Base-by-base conservation (phyloP, 768 basidiomycete species). In the Serendipita sp. region DNA sequence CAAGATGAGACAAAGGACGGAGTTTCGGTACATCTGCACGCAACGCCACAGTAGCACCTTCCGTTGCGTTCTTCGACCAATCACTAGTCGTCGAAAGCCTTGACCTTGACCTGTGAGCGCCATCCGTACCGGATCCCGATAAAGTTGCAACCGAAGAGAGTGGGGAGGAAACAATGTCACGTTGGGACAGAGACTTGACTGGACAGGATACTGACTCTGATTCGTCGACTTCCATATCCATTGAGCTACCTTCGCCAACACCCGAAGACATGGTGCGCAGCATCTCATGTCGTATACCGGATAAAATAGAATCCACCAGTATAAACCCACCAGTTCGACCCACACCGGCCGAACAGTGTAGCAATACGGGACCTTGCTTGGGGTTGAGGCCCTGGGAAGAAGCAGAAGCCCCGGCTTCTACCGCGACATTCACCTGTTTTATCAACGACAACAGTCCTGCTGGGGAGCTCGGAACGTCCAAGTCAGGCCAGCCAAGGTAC, bases 321-420 rank as follows among this genome's bases (percentile, higher is more conserved):
- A 97, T 92, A 71, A 90, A 97, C 26, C 88, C 89, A 22, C 95
- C 95, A 0, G 95, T 97, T 43, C 95, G 80, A 0, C 95, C 95
- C 3, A 96, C 92, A 20, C 95, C 95, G 0, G 95, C 95, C 31
- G 90, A 93, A 70, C 94, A 94, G 71, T 94, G 91, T 66, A 94
- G 72, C 53, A 94, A 70, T 30, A 92, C 80, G 0, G 89, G 89
- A 22, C 66, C 69, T 11, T 60, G 60, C 5, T 62, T 26, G 26
- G 24, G 26, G 45, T 63, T 67, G 63, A 65, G 65, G 20, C 48
- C 5, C 13, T 9, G 11, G 17, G n/a, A 11, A 24, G 62, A 68
- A 34, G 61, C 67, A 64, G 28, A 20, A n/a, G n/a, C n/a, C n/a
- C n/a, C n/a, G 63, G 5, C 60, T 62, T 0, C 14, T 17, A 45